Percentiles rank a stretch among this genome's conserved stretches.
Conservation (phyloP, 2,329 filamentous ascomycete genomes). For the Nemania sp. region DNA sequence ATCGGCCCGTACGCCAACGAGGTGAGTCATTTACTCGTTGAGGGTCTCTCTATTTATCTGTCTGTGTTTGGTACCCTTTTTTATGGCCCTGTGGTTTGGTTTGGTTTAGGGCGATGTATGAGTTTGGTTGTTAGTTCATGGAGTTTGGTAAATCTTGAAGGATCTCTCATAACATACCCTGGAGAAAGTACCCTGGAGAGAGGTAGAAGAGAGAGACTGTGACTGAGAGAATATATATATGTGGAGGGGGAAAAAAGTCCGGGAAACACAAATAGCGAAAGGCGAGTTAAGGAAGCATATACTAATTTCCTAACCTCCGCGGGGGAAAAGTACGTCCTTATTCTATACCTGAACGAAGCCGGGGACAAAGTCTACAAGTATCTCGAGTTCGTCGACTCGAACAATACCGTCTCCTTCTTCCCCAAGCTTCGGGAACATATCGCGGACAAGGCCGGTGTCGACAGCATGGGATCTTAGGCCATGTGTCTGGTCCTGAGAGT, state of each 20-base stretch:
- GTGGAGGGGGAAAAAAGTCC: neutral
- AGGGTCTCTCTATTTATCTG: neutral
- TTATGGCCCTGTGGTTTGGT: no score
- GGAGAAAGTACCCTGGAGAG: no score
- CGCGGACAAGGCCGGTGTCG: neutral
- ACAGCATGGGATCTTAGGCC: no score
- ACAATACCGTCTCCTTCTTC: constrained; percentile 16
- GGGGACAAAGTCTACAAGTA: constrained; percentile 26
- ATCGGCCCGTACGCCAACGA: constrained; percentile 30
- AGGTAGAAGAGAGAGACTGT: no score
- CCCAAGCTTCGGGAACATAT: constrained; percentile 14
- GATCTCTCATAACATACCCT: no score
- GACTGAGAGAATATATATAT: no score
- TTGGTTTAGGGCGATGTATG: no score
- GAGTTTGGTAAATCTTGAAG: no score
- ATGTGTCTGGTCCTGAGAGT: no score
- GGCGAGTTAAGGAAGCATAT: neutral
- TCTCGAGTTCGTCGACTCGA: constrained; percentile 23
- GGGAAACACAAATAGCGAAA: neutral
- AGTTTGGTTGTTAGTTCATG: no score
- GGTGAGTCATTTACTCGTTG: neutral
- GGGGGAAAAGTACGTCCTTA: constrained; percentile 27
- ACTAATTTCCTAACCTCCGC: no score
- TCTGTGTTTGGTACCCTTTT: no score
- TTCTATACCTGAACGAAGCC: constrained; percentile 28